Percentiles rank a stretch among this genome's conserved stretches.
Conservation (phyloP, 2,329 filamentous ascomycete species). For the Trichoderma brevicompactum region DNA sequence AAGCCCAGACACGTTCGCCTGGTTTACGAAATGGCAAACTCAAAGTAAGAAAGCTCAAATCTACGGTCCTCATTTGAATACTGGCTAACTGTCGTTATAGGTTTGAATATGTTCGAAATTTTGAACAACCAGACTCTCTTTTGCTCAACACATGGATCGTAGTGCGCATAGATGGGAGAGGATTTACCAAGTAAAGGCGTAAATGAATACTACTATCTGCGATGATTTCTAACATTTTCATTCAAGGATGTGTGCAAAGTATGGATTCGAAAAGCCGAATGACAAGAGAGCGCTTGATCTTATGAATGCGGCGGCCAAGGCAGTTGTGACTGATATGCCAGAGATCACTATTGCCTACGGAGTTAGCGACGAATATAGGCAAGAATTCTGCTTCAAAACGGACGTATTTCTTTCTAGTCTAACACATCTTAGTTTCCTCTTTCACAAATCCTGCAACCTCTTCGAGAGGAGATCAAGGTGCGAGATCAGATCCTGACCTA, state of each 20-base stretch:
- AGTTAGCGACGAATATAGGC: conserved; percentile 92
- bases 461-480: conserved; percentile 86
- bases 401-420: not conserved
- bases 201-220: not conserved
- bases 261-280: conserved; percentile 90
- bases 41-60: conserved; percentile 54
- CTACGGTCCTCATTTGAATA: not conserved
- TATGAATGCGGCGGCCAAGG: conserved; percentile 91
- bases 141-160: conserved; percentile 96
- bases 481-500: conserved; percentile 32
- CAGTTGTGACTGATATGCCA: conserved; percentile 79
- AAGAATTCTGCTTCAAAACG: not conserved
- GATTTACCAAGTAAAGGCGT: conserved; percentile 82
- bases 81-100: conserved; percentile 52
- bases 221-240: not conserved
- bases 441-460: conserved; percentile 78
- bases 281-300: conserved; percentile 84
- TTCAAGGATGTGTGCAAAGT: conserved; percentile 75
- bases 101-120: conserved; percentile 91
- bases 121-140: conserved; percentile 80
- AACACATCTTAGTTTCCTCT: conserved; percentile 70
- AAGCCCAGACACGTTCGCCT: not conserved
- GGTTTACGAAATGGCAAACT: conserved; percentile 55
- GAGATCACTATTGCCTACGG: conserved; percentile 90
- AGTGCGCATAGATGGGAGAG: conserved; percentile 88